Conservation (phyloP, 169 alveolate genomes). For the Eimeria acervulina region DNA sequence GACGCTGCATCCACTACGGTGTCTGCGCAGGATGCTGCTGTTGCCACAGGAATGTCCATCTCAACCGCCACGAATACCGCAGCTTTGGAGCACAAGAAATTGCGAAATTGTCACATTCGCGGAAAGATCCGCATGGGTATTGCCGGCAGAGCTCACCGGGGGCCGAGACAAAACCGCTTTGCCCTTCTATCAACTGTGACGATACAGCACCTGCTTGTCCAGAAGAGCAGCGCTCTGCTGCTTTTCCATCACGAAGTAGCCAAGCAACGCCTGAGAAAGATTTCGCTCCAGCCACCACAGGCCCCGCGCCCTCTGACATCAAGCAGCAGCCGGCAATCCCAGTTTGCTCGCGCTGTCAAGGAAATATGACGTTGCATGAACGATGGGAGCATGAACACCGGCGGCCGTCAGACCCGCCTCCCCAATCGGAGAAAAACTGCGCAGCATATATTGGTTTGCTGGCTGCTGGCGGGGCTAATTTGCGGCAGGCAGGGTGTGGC, state of each 20-base stretch:
- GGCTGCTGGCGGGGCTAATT: neutral
- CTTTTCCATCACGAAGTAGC: neutral
- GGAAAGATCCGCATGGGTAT: neutral
- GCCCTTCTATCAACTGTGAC: neutral
- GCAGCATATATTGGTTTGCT: neutral
- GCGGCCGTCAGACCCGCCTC: neutral
- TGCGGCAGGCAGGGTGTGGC: neutral
- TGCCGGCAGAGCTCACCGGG: neutral
- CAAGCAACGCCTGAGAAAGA: neutral
- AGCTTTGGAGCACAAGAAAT: neutral
- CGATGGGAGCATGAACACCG: neutral
- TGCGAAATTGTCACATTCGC: neutral
- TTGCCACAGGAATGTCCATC: neutral
- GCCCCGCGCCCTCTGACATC: neutral
- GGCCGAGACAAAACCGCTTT: neutral
- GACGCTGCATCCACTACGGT: neutral
- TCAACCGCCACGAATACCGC: neutral
- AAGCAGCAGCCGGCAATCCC: neutral
- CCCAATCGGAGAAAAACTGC: neutral
- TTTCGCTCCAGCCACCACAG: neutral
- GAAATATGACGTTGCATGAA: neutral
- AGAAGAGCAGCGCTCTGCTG: slow-evolving; percentile 1
- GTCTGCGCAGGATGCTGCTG: slow-evolving; percentile 31
- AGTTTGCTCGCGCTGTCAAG: neutral
- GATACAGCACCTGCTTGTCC: neutral